Evolutionary conservation across 352 stramenopile species (phyloP).

Genomic region (Phytophthora chlamydospora): DNA sequence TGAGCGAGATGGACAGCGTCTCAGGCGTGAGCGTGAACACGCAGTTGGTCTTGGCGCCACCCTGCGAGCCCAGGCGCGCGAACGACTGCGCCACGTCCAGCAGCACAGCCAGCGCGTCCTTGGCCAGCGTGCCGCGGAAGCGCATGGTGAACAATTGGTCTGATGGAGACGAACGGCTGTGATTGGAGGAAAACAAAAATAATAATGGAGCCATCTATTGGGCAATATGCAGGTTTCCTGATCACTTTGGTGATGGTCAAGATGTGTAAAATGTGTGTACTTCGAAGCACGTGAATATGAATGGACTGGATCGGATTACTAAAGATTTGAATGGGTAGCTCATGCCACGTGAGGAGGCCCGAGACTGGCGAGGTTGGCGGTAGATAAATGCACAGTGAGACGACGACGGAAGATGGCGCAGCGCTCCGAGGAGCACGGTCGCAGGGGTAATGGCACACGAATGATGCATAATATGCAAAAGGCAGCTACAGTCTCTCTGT

Average conservation of each 20-base stretch:
- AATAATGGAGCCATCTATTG: constrained; percentile 4
- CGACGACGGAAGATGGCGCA: constrained; percentile 26
- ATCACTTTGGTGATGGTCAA: too few relatives aligned
- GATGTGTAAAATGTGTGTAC: constrained; percentile 5
- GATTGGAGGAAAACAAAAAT: constrained; percentile 23
- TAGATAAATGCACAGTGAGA: constrained; percentile 7
- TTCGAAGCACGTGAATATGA: neutral
- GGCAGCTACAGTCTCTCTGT: constrained; percentile 18
- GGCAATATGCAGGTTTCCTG: neutral
- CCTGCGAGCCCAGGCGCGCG: constrained; percentile 60
- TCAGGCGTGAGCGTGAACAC: constrained; percentile 78
- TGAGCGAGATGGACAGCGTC: constrained; percentile 66
- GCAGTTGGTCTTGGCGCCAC: constrained; percentile 64
- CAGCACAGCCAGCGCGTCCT: constrained; percentile 78
- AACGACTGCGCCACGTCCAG: constrained; percentile 81
- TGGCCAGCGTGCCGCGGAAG: constrained; percentile 78
- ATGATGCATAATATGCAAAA: constrained; percentile 23
- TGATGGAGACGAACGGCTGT: constrained; percentile 1
- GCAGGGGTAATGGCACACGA: constrained; percentile 32
- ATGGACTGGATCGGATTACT: constrained; percentile 85
- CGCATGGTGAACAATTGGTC: constrained; percentile 47
- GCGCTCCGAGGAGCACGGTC: constrained; percentile 20
- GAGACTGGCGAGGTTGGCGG: constrained; percentile 19
- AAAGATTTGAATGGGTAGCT: constrained; percentile 62
- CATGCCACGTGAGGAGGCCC: constrained; percentile 39